These are phyloP conservation scores for Chrysanthemum lavandulifolium DNA, from an alignment of 129 eudicot species.

Conservation along the genomic window DNA sequence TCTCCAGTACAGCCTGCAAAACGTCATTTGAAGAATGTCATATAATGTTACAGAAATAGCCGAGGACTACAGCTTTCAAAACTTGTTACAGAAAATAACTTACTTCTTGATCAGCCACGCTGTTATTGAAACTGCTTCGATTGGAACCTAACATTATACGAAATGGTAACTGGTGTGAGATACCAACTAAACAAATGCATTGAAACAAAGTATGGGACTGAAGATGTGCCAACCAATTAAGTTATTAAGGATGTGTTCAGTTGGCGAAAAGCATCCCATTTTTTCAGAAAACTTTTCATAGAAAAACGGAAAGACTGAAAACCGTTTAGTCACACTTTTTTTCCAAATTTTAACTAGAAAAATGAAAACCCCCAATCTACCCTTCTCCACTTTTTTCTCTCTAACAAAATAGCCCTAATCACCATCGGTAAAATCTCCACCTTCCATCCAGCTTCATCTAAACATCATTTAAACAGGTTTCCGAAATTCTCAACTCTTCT, in stretches of 20 bases:
- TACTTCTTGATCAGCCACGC: conserved; percentile 91
- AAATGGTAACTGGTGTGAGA: conserved; percentile 24
- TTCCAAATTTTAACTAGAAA: no score
- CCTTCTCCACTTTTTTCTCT: no score
- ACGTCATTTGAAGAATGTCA: conserved; percentile 21
- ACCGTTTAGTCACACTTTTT: no score
- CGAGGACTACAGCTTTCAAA: background rate
- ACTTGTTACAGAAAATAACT: conserved; percentile 9
- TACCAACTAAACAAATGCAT: conserved; percentile 17
- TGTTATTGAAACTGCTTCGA: conserved; percentile 82
- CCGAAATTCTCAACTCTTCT: no score
- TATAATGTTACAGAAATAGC: background rate
- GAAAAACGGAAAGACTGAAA: no score
- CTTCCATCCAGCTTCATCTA: no score
- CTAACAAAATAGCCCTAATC: no score
- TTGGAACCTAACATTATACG: conserved; percentile 46
- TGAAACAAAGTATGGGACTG: conserved; percentile 1
- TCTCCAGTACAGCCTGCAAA: conserved; percentile 89
- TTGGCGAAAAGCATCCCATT: no score
- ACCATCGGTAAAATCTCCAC: no score
- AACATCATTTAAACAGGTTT: no score
- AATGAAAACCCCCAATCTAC: no score
- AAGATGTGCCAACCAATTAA: conserved; percentile 19
- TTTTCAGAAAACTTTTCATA: no score
- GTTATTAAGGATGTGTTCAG: background rate